A percentile compares a stretch with the other conserved stretches of the same genome.
Conservation (phyloP, 257 asterid genomes). For the Jacaranda copaia region DNA sequence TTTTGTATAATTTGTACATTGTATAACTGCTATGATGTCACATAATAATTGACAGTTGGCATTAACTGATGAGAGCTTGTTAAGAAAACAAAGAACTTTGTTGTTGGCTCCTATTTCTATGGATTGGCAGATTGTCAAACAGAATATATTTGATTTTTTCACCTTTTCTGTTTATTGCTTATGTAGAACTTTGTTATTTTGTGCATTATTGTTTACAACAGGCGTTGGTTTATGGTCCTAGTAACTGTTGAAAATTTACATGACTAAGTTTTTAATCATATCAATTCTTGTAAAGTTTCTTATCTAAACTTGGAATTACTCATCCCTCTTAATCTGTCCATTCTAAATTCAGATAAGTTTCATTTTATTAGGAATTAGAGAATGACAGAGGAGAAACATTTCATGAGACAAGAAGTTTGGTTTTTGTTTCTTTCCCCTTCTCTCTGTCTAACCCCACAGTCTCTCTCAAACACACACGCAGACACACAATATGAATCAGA, state of each 20-base stretch:
- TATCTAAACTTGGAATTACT: constrained; percentile 19
- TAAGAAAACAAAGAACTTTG: constrained; percentile 19
- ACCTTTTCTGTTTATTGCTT: neutral
- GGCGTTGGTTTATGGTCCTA: constrained; percentile 5
- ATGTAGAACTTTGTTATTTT: neutral
- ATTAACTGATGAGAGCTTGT: constrained; percentile 20
- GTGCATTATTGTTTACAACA: neutral
- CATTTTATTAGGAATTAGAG: no score
- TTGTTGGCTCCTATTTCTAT: constrained; percentile 6
- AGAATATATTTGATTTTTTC: constrained; percentile 1
- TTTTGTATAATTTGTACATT: neutral
- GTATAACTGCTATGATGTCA: neutral
- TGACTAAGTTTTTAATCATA: constrained; percentile 1
- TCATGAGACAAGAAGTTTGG: no score
- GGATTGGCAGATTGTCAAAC: neutral
- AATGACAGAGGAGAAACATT: no score
- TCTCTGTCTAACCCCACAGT: neutral
- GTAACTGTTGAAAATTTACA: neutral
- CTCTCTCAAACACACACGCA: no score
- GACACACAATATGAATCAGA: neutral
- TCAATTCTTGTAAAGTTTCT: neutral
- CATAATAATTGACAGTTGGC: neutral
- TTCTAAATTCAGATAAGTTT: neutral
- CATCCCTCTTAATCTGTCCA: constrained; percentile 5
- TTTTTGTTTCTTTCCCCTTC: neutral